Evolutionary conservation across 352 stramenopile species (phyloP), one percentile per base, ranked within the genome.

Genomic region (Globisporangium okanoganense): DNA sequence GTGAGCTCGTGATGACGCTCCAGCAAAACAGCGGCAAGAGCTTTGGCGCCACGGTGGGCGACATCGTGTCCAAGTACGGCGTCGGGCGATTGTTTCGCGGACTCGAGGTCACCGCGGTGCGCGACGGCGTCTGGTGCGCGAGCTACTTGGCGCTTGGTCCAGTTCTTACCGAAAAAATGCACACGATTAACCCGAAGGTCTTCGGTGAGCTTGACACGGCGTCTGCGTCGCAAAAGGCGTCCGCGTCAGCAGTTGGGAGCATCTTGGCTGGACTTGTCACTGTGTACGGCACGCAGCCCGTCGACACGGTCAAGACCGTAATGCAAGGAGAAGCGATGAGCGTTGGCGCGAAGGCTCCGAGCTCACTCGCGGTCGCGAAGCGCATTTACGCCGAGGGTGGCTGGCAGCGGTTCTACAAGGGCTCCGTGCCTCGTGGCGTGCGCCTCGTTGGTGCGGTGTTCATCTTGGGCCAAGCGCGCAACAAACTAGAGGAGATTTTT

Each of bases 241-340:
- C 71, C 18, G 83, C 85, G 3, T 87, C 81, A 6, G 67, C 79
- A 5, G 72, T 75, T 25, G 85, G 83, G n/a, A 92, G 85, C 52
- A 70, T 90, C 29, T 59, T 84, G 20, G 82, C 85, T 7, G 85
- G 85, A 2, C 71, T 95, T 18, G 66, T 91, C 27, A 91, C 85
- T 1, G 83, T 95, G 16, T 76, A 76, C 54, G 82, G 65, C 33
- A 95, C 82, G 50, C 85, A 95, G 69, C 85, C 85, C 7, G 67
- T 95, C 13, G 85, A 95, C 57, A 95, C 84, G 13, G 60, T 94
- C 56, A 94, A 94, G 74, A 94, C 85, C 0, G 81, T 94, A 25
- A 89, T 92, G 76, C 85, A 94, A 60, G 85, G 85, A 33, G 81
- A 94, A 55, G 82, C 82, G 16, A 69, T 92, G 64, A 47, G 55